Evolutionary conservation across 192 early-diverging fungal genomes (phyloP).

Genomic region (Gryganskiella cystojenkinii): DNA sequence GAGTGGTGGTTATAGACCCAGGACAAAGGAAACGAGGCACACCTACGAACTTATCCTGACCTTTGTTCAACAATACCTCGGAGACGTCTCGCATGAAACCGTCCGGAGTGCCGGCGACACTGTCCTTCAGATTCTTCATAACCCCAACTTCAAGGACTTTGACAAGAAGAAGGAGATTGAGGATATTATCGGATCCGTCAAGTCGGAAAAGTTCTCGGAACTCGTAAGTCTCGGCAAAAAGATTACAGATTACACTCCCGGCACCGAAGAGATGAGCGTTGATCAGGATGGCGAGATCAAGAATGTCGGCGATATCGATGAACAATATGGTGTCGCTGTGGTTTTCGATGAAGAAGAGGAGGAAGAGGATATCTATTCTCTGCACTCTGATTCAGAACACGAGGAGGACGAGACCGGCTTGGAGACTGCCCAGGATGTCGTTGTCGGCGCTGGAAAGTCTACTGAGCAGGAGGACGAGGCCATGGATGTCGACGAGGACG

Average conservation of each 20-base stretch:
- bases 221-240: constrained; percentile 93
- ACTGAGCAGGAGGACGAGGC: constrained; percentile 62
- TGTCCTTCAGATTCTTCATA: constrained; percentile 84
- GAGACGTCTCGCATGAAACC: constrained; percentile 92
- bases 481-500: constrained; percentile 65
- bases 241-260: constrained; percentile 88
- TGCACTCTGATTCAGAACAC: constrained; percentile 72
- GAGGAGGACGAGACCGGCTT: constrained; percentile 66
- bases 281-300: constrained; percentile 67
- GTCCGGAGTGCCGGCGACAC: constrained; percentile 91
- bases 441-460: constrained; percentile 44
- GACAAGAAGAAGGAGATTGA: constrained; percentile 92
- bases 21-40: constrained; percentile 88
- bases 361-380: constrained; percentile 79
- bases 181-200: constrained; percentile 73
- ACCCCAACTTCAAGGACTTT: constrained; percentile 85
- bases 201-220: constrained; percentile 85
- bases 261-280: constrained; percentile 60
- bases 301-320: constrained; percentile 74
- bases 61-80: constrained; percentile 82
- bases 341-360: constrained; percentile 97
- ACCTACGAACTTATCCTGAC: constrained; percentile 92
- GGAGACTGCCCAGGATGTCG: constrained; percentile 49
- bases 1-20: constrained; percentile 85
- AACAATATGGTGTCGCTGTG: constrained; percentile 93